These are phyloP conservation scores for Vaccinium vitisidaea DNA, from an alignment of 148 eudicot genomes.

Conservation along the genomic window DNA sequence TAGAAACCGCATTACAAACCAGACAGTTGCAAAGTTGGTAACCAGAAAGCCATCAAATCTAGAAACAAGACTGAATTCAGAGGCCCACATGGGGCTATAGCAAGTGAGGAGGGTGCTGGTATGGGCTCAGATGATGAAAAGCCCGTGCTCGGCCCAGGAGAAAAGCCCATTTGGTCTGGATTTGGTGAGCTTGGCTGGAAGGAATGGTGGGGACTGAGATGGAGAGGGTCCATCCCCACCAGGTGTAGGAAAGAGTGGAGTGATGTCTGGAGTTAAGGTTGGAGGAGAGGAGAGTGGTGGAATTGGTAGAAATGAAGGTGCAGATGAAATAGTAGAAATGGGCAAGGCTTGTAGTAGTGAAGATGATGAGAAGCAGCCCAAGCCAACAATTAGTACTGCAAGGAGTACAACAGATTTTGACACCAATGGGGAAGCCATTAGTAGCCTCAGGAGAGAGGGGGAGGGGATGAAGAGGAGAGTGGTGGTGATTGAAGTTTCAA, in stretches of 20 bases:
- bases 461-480: neutral
- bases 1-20: neutral
- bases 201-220: conserved; percentile 5
- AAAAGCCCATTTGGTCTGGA: neutral
- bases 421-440: neutral
- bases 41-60: neutral
- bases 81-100: neutral
- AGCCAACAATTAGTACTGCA: neutral
- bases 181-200: conserved; percentile 7
- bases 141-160: neutral
- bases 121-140: neutral
- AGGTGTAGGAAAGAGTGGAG: neutral
- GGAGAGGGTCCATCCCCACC: conserved; percentile 1
- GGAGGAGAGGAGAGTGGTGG: neutral
- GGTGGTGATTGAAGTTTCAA: neutral
- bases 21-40: neutral
- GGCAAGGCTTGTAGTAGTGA: neutral
- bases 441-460: neutral
- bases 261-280: neutral
- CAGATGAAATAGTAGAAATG: neutral
- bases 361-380: neutral
- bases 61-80: neutral
- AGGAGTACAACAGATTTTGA: neutral
- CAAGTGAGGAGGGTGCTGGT: neutral
- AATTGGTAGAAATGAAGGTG: neutral